Evolutionary conservation across 805 yeast species (phyloP).

Genomic region (Candida tibetensis): DNA sequence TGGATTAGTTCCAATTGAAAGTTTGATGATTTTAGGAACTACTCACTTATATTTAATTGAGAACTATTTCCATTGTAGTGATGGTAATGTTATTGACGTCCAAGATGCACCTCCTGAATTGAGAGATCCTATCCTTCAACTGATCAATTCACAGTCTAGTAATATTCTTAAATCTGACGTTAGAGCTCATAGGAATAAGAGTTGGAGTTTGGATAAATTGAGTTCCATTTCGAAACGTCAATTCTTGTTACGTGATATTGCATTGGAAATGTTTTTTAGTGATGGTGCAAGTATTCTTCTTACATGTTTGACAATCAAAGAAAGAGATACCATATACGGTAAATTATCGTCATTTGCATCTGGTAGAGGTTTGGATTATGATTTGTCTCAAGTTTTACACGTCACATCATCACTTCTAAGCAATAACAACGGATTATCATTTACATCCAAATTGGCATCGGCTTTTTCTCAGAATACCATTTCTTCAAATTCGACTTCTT

Average conservation of each 20-base stretch:
- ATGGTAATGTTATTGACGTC: constrained; percentile 56
- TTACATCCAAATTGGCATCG: constrained; percentile 24
- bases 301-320: constrained; percentile 53
- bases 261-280: constrained; percentile 70
- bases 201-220: constrained; percentile 61
- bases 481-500: constrained; percentile 20
- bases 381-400: constrained; percentile 52
- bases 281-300: constrained; percentile 70
- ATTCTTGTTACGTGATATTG: constrained; percentile 75
- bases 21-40: constrained; percentile 67
- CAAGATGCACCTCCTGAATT: constrained; percentile 59
- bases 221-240: constrained; percentile 70
- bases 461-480: constrained; percentile 17
- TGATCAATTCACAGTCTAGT: constrained; percentile 52
- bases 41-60: constrained; percentile 66
- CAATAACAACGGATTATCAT: constrained; percentile 8
- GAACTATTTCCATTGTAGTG: constrained; percentile 58
- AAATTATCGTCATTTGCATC: constrained; percentile 49
- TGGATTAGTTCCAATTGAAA: constrained; percentile 76
- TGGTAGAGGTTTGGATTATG: constrained; percentile 50
- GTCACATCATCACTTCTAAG: constrained; percentile 21
- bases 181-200: constrained; percentile 45
- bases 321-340: constrained; percentile 56
- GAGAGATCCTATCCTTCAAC: constrained; percentile 66
- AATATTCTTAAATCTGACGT: constrained; percentile 23